Base-by-base conservation (phyloP, 352 stramenopile species). In the Pythium plurisporium region DNA sequence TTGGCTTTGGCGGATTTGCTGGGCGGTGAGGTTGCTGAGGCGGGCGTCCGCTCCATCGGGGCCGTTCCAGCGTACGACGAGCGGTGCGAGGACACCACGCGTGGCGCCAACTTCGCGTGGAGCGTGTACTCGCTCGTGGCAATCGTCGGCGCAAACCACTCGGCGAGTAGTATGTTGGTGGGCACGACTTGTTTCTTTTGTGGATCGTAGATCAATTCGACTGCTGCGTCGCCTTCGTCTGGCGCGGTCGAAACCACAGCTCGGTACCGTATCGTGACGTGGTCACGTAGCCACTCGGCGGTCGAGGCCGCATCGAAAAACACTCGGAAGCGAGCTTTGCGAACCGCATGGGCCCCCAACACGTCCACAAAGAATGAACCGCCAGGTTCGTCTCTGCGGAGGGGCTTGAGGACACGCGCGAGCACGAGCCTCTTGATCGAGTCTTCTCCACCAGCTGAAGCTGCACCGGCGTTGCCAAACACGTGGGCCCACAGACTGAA, bases 201-300 rank as follows among this genome's bases (percentile, higher is more conserved):
- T 1, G 58, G 59, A 19, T 67, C 72, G 15, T 50, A 46, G 1
- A 72, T 70, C n/a, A 67, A 36, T 33, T 69, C 70, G 29, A 82
- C 62, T 5, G 11, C 44, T 22, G 34, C 19, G 15, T 37, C 30
- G 23, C 22, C 25, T 17, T 48, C 17, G 1, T 14, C 40, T 40
- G 22, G 4, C 1, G 4, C 22, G 17, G 47, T 47, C 17, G 20
- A 19, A 7, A n/a, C n/a, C 31, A 40, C 22, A 19, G 15, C 26
- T 27, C 17, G 7, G 30, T 29, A 63, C 25, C 36, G 48, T 19
- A n/a, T 55, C n/a, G 45, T 50, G 26, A 20, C 54, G 27, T 78
- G 64, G 20, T 69, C 48, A n/a, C 57, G 53, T 3, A 82, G 60
- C 69, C 69, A 76, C 47, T 63, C 57, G 33, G 74, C 65, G 19